Conservation (phyloP, 2,329 filamentous ascomycete species). For the Fulvia fulva region DNA sequence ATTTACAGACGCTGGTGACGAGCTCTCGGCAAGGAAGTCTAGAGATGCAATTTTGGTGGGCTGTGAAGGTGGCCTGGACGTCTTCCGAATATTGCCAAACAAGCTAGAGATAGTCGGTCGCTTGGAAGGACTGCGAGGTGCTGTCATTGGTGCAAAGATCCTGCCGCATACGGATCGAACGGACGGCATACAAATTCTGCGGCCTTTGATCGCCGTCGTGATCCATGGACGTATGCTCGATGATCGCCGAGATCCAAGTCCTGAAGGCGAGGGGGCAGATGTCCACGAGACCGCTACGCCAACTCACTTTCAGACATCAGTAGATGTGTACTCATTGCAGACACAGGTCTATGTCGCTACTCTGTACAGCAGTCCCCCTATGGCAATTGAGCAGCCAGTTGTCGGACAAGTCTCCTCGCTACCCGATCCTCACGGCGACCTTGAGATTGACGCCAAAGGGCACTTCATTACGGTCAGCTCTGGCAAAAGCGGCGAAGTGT, state of each 20-base stretch:
- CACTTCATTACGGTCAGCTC: slow-evolving; percentile 72
- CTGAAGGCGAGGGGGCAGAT: slow-evolving; percentile 33
- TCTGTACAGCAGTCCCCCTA: slow-evolving; percentile 66
- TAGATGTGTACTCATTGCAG: slow-evolving; percentile 82
- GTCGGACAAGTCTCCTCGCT: slow-evolving; percentile 23
- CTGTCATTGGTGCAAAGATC: slow-evolving; percentile 77
- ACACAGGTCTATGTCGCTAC: slow-evolving; percentile 69
- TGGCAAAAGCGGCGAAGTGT: slow-evolving; percentile 80
- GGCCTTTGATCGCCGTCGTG: slow-evolving; percentile 74
- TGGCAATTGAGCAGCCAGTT: slow-evolving; percentile 39
- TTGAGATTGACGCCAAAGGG: slow-evolving; percentile 69
- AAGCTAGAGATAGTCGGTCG: slow-evolving; percentile 66
- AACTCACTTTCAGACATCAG: slow-evolving; percentile 75
- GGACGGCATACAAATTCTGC: slow-evolving; percentile 52
- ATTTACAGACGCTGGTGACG: slow-evolving; percentile 49
- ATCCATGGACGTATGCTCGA: slow-evolving; percentile 71
- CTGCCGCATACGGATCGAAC: slow-evolving; percentile 60
- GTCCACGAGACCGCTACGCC: slow-evolving; percentile 31
- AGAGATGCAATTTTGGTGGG: slow-evolving; percentile 72
- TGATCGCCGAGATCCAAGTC: slow-evolving; percentile 29
- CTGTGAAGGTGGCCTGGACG: slow-evolving; percentile 73
- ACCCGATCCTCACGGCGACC: slow-evolving; percentile 66
- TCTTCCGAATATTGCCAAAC: slow-evolving; percentile 68
- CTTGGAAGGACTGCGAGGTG: slow-evolving; percentile 72
- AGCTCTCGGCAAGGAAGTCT: slow-evolving; percentile 40